Evolutionary conservation across 352 stramenopile genomes (phyloP).

Genomic region (Detonula confervacea): DNA sequence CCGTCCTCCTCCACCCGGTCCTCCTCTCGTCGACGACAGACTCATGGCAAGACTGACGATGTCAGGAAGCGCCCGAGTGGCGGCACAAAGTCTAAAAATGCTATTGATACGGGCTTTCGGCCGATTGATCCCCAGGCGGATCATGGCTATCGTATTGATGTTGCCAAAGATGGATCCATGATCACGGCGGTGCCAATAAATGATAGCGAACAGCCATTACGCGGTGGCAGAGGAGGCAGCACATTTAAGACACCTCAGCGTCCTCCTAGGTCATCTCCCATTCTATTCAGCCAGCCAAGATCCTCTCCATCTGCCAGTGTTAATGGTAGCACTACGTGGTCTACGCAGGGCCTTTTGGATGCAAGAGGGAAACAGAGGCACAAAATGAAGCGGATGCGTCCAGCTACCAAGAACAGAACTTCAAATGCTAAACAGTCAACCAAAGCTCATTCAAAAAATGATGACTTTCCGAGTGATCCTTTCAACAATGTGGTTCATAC

Average conservation of each 20-base stretch:
- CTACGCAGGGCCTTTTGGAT: conserved; percentile 35
- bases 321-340: conserved; percentile 18
- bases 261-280: conserved; percentile 25
- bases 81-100: not conserved
- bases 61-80: not conserved
- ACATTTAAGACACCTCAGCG: not conserved
- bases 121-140: conserved; percentile 15
- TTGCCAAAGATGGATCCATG: conserved; percentile 50
- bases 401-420: not conserved
- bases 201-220: not conserved
- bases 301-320: too few species aligned
- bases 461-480: not conserved
- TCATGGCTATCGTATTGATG: conserved; percentile 40
- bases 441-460: not conserved
- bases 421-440: not conserved
- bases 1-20: conserved; percentile 11
- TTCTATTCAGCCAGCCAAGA: conserved; percentile 39
- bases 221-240: not conserved
- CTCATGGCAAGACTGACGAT: conserved; percentile 8
- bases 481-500: conserved; percentile 3
- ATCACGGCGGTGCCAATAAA: conserved; percentile 52
- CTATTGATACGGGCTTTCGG: conserved; percentile 11
- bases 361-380: conserved; percentile 45
- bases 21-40: conserved; percentile 3
- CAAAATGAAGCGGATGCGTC: conserved; percentile 39